Evolutionary conservation across 2,329 filamentous ascomycete genomes (phyloP), one percentile per base, ranked within the genome.

Genomic region (Aspergillus fumigatus): DNA sequence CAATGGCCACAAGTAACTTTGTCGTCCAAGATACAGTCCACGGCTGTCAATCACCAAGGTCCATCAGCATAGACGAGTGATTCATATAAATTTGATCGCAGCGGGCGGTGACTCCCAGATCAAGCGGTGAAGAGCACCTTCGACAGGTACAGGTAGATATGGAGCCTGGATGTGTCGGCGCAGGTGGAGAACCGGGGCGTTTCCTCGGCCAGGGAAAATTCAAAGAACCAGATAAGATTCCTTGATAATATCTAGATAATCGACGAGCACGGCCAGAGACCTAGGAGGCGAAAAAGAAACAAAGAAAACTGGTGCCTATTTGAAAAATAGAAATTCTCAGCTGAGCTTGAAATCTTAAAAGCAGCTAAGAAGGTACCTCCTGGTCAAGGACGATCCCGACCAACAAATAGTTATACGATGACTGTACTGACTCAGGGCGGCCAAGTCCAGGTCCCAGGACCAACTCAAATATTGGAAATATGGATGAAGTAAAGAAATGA

Each of bases 111-210:
- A 40, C 26, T 52, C 53, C 56, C 48, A 51, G 62, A 65, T 56
- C 54, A 54, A 65, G 64, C 64, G 64, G 64, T 66, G 63, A 64
- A 62, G 55, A 55, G 50, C 45, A 53, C 38, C 41, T 35, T 32
- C 41, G 21, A 56, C 60, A 65, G 64, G 64, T 59, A 62, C 60
- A 53, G 27, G 11, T 52, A 48, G 51, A 52, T 53, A 53, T 35
- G 32, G 32, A 35, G 32, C 32, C 32, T 35, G 32, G 32, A 35
- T 19, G 23, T 25, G 49, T 25, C 10, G 43, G 43, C 21, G 8
- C 21, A 6, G 41, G 41, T 45, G 41, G 41, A 11, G 41, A 45
- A 19, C 21, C 9, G 21, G 21, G 21, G n/a, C n/a, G 3, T 9
- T 45, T 45, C 21, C 41, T 57, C 55, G 57, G 38, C 59, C 56